A percentile compares a stretch with the other conserved stretches of the same genome.
Evolutionary conservation across 2,329 filamentous ascomycete species (phyloP).

Genomic region (Plenodomus tracheiphilus): DNA sequence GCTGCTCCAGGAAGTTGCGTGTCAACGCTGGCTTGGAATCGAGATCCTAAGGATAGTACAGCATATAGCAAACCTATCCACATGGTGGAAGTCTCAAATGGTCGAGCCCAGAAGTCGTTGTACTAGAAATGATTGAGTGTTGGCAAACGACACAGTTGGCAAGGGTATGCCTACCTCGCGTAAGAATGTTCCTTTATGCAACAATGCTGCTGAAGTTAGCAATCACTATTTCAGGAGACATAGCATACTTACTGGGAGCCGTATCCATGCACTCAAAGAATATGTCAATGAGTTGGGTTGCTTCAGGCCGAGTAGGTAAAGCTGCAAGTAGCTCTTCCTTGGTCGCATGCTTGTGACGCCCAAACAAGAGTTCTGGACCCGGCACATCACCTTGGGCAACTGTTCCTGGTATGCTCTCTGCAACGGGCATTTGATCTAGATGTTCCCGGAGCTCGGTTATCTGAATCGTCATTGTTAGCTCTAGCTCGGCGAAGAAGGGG

Average conservation of each 20-base stretch:
- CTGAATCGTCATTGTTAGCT: slow-evolving; percentile 12
- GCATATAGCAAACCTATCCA: slow-evolving; percentile 52
- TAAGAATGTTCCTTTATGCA: slow-evolving; percentile 36
- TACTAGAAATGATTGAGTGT: slow-evolving; percentile 39
- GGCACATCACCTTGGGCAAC: slow-evolving; percentile 15
- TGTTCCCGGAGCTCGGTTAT: slow-evolving; percentile 40
- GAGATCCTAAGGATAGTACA: slow-evolving; percentile 38
- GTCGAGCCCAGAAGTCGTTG: slow-evolving; percentile 49
- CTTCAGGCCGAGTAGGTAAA: slow-evolving; percentile 29
- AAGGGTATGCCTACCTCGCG: slow-evolving; percentile 20
- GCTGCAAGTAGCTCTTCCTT: slow-evolving; percentile 35
- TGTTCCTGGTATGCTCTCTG: slow-evolving; percentile 19
- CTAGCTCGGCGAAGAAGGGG: not conserved
- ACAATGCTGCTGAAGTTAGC: slow-evolving; percentile 21
- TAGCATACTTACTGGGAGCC: slow-evolving; percentile 23
- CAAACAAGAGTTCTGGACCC: slow-evolving; percentile 37
- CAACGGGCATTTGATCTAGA: slow-evolving; percentile 34
- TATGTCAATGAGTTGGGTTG: slow-evolving; percentile 25
- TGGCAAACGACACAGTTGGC: not conserved
- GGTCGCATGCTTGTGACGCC: slow-evolving; percentile 28
- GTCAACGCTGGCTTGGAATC: slow-evolving; percentile 26
- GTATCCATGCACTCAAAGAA: slow-evolving; percentile 36
- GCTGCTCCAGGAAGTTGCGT: slow-evolving; percentile 1
- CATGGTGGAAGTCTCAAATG: slow-evolving; percentile 42
- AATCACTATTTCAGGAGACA: not conserved